These are phyloP conservation scores for Fonsecaea monophora DNA, from an alignment of 2,329 filamentous ascomycete species.

Conservation along the genomic window DNA sequence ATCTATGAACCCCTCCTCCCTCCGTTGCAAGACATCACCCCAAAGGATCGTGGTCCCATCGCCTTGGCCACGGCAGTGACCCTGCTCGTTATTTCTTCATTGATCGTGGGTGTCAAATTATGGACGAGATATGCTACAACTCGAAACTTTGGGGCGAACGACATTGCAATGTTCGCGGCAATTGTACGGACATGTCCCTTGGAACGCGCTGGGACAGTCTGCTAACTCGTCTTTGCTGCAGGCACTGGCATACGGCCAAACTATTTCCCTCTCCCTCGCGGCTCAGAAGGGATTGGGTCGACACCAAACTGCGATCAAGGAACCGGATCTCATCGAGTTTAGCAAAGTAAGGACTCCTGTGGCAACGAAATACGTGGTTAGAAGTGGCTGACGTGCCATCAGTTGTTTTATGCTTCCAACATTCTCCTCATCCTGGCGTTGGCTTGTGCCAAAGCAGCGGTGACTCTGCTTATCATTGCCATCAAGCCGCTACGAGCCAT, in stretches of 20 bases:
- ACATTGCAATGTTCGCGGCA: conserved; percentile 21
- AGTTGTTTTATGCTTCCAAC: conserved; percentile 40
- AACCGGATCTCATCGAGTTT: conserved; percentile 33
- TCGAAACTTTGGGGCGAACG: conserved; percentile 20
- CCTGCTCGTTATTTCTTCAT: conserved; percentile 23
- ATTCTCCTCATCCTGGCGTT: conserved; percentile 36
- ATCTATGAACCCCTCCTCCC: conserved; percentile 15
- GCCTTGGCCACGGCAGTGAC: conserved; percentile 21
- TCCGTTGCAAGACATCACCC: conserved; percentile 20
- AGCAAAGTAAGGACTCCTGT: conserved; percentile 34
- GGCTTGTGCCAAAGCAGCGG: conserved; percentile 39
- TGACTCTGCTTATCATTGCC: conserved; percentile 39
- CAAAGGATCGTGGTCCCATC: conserved; percentile 18
- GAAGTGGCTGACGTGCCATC: conserved; percentile 17
- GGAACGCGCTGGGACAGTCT: background rate
- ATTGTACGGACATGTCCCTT: conserved; percentile 8
- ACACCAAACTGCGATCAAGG: conserved; percentile 27
- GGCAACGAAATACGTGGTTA: background rate
- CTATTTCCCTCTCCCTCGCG: conserved; percentile 37
- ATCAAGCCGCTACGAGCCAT: conserved; percentile 39
- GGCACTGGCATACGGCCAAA: conserved; percentile 28
- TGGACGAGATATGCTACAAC: conserved; percentile 29
- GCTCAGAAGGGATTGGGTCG: conserved; percentile 37
- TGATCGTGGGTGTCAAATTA: conserved; percentile 29
- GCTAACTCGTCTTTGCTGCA: conserved; percentile 7